Evolutionary conservation across 2,329 filamentous ascomycete species (phyloP), one percentile per base, ranked within the genome.

Genomic region (Monosporascus ibericus): DNA sequence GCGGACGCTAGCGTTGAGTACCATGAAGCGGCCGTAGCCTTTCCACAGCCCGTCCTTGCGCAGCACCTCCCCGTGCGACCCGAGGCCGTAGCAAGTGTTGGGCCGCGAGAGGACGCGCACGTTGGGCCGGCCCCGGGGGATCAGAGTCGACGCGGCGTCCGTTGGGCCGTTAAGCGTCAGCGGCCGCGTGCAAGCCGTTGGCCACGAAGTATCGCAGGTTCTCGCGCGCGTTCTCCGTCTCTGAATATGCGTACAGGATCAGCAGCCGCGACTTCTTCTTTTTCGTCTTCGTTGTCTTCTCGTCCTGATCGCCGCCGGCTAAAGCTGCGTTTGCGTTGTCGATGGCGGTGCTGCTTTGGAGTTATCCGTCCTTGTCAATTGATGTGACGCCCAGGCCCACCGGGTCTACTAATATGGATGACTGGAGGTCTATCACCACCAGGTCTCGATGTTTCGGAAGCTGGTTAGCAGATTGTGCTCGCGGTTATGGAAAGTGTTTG

Each of bases 111-210:
- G 11, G 0, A 34, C 30, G 30, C 30, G 30, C 30, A 34, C 30
- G 11, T 34, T 34, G 30, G 30, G 4, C 30, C 11, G 30, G 30
- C 11, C 11, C 5, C 52, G 34, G 0, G 69, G 69, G 48, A 72
- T 63, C 1, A 64, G 47, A 3, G 46, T 27, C 30, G 30, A 14
- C 39, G 52, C 51, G 2, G 56, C 60, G 47, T 64, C 58, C 24
- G 65, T 66, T 38, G 63, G 57, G 27, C 70, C 71, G 48, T 72
- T 70, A 46, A 73, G 58, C 49, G 58, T 73, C 70, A 47, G 71
- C 70, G 0, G 58, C 63, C 24, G 53, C 61, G 55, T 72, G 68
- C 2, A 73, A 58, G 38, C 68, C 70, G 48, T 72, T 63, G 37
- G 58, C 49, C 9, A 73, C 52, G 56, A 73, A 72, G 58, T 66